Evolutionary conservation across 2,329 filamentous ascomycete species (phyloP).

Genomic region (Plenodomus tracheiphilus): DNA sequence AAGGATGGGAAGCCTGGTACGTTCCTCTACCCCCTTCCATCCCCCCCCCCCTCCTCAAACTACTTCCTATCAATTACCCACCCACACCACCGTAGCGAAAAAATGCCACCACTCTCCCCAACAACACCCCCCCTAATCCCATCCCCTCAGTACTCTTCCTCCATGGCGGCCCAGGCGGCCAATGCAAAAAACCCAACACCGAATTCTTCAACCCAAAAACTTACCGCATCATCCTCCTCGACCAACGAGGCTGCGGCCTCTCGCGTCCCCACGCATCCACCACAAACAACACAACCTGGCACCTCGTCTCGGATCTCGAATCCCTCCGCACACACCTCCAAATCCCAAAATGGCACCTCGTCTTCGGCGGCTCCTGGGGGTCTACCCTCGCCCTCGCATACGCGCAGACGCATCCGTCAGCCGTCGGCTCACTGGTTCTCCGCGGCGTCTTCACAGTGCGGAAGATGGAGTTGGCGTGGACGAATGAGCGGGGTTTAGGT

Average conservation of each 20-base stretch:
- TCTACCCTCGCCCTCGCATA: slow-evolving; percentile 52
- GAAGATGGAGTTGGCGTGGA: slow-evolving; percentile 46
- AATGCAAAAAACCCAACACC: slow-evolving; percentile 41
- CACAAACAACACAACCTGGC: slow-evolving; percentile 51
- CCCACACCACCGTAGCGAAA: not conserved
- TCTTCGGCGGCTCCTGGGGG: slow-evolving; percentile 56
- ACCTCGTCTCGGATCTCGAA: slow-evolving; percentile 53
- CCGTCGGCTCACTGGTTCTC: slow-evolving; percentile 46
- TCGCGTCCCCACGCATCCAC: slow-evolving; percentile 49
- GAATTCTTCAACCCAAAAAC: slow-evolving; percentile 50
- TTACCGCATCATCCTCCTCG: slow-evolving; percentile 53
- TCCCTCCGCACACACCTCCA: slow-evolving; percentile 46
- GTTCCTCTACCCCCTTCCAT: not conserved
- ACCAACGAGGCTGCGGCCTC: slow-evolving; percentile 53
- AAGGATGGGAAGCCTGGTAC: slow-evolving; percentile 45
- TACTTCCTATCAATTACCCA: not conserved
- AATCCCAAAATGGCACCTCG: slow-evolving; percentile 49
- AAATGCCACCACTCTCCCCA: no score
- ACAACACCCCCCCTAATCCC: not conserved
- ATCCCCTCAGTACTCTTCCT: slow-evolving; percentile 44
- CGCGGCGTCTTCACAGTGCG: slow-evolving; percentile 49
- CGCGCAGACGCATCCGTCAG: slow-evolving; percentile 47
- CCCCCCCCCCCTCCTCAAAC: not conserved
- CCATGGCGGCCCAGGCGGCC: slow-evolving; percentile 51
- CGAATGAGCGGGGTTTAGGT: slow-evolving; percentile 25